Evolutionary conservation across 2,329 filamentous ascomycete species (phyloP), one percentile per base, ranked within the genome.

Genomic region (Clonostachys byssicola): DNA sequence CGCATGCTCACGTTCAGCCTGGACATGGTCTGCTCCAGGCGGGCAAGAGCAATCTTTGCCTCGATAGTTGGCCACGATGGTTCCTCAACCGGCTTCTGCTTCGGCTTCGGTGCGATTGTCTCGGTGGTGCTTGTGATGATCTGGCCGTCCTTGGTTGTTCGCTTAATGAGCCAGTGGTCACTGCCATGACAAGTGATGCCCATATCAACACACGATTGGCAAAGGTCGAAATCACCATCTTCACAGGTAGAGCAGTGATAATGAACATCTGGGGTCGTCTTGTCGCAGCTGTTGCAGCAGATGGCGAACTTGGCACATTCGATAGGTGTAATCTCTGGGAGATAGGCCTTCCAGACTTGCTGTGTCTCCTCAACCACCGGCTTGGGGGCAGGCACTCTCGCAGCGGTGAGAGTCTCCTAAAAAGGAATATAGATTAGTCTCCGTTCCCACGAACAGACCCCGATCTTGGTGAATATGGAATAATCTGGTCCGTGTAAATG

Each of bases 241-340:
- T 97, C 90, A 63, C 94, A 99, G 49, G 88, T 89, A 54, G 88
- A 88, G 75, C 95, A 99, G 71, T 99, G 94, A 67, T 89, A 99
- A 68, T 99, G 92, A 45, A 83, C 80, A 56, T 90, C 84, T 30
- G 86, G 80, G 59, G 96, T 90, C 40, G 84, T 81, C 51, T 74
- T 75, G 55, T 90, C 86, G 68, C 94, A 99, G 63, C 82, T 80
- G 72, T 99, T 97, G 80, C 94, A 99, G 74, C 89, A 95, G 41
- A 99, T 91, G 12, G 88, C 88, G 68, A 92, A 96, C 49, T 47
- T 23, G 20, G 43, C 10, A 44, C 18, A 40, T 14, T 47, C n/a
- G 49, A 12, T 12, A 41, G 18, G 23, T 20, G 34, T 17, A 14
- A 13, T 18, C 23, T 30, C 23, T 30, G 23, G 23, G 3, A 30